Base-by-base conservation (phyloP, 176 grass and related monocot genomes). In the Triticum urartu region DNA sequence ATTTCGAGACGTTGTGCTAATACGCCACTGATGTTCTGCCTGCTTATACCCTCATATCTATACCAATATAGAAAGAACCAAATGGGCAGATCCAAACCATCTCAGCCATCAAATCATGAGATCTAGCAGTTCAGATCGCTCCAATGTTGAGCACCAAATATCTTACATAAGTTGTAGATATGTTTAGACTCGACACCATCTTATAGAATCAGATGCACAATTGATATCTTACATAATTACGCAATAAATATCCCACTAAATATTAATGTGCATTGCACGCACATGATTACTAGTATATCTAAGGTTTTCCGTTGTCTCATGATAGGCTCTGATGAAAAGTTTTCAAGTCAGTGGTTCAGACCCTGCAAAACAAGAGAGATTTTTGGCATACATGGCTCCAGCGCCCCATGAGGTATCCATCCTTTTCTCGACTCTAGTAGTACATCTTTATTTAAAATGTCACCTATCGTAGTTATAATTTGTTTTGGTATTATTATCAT, bases 351-450 rank as follows among this genome's bases (percentile, higher is more conserved):
- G 83, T 78, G 92, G 94, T 77, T 91, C 92, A 24, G 94, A 99
- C 54, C 92, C 92, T 82, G 39, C 89, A 75, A 96, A 94, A 75
- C 87, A 82, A 83, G 94, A 99, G 66, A 96, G 94, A 66, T 94
- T 99, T 94, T 81, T 99, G 65, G 90, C 97, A 33, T 99, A 99
- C 86, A 99, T 99, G 97, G 94, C 77, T 83, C 97, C 94, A 78
- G 66, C 87, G 79, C 79, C 90, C 36, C 82, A 93, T 81, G 94
- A 99, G 97, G 97, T 96, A 87, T 45, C 10, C 4, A 38, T 71
- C 43, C 11, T 79, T 81, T 76, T 88, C 24, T 75, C 15, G 13
- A 32, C 43, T 74, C 35, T 28, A 75, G 45, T 84, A 42, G 40
- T 43, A 12, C 60, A 39, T 75, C 69, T 68, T 18, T 88, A 62